Base-by-base conservation (phyloP, 1,284 basidiomycete genomes). In the Apiotrichum brassicae region DNA sequence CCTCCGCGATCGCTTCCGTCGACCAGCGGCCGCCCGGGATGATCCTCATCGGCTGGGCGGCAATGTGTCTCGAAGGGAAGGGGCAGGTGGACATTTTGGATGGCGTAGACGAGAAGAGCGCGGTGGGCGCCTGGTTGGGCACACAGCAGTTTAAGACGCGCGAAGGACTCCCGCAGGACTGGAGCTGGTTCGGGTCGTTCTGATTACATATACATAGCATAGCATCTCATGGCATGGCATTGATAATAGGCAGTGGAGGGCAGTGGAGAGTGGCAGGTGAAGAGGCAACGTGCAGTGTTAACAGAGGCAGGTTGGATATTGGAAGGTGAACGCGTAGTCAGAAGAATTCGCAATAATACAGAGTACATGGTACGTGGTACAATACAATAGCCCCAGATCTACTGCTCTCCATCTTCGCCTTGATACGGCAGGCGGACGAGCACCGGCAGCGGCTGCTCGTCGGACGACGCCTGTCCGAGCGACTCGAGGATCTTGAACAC, bases 11-110 rank as follows among this genome's bases (percentile, higher is more conserved):
- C 62, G 83, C 85, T 53, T 74, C 77, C 6, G 88, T 89, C 5
- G 87, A 92, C 61, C 91, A 97, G 68, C 75, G 93, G 23, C 92
- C 93, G 6, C 94, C 94, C 0, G 93, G 91, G 2, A 93, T 98
- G 86, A 86, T 97, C 64, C 79, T 97, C 22, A 80, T 98, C 53
- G 93, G 94, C 0, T 97, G 93, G 93, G 79, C 85, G 6, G 77
- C 76, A 13, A 61, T 81, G 22, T 75, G 76, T 22, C 65, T 81
- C 28, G 75, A 78, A 35, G 79, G 79, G 0, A 59, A 71, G 42
- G 80, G 80, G 2, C 74, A 77, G 32, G 72, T 79, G 35, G 71
- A 68, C 37, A 72, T 81, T 6, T 65, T 80, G 34, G 77, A 80
- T 52, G 71, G 73, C 45, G 70, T 53, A 12, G 66, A 64, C 14